Base-by-base conservation (phyloP, 2,329 filamentous ascomycete species). In the Colletotrichum caudatum region DNA sequence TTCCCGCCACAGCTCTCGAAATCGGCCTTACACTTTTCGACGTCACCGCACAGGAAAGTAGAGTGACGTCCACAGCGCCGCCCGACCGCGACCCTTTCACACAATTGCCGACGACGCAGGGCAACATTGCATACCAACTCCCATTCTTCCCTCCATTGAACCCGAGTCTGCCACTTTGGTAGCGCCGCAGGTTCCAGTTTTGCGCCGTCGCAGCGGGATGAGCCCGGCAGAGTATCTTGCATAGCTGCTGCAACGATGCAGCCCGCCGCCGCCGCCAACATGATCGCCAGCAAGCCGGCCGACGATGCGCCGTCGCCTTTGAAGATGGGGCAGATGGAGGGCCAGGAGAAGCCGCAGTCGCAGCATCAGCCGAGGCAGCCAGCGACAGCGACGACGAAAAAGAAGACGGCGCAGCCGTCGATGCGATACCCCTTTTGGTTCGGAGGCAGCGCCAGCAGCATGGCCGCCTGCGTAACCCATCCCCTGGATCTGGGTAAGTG, bases 401-500 rank as follows among this genome's bases (percentile, higher is more conserved):
- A 78, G 68, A 79, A 82, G 76, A 82, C 84, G 77, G 83, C 83
- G 74, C 78, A 79, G 73, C 79, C 76, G 41, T 75, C 83, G 2
- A 80, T 88, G 53, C 83, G 84, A 73, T 95, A 95, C 83, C 93
- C 93, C 12, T 95, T 95, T 82, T 98, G 95, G 96, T 98, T 99
- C 81, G 96, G 96, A 74, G 96, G 96, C 67, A 97, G 94, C 80
- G 94, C 95, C 62, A 96, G 93, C 79, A 97, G 94, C 80, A 92
- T 96, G 86, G 95, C 95, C 48, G 95, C 95, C 56, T 92, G 91
- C 76, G 93, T 97, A 60, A 98, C 95, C 39, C 95, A 98, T 86
- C 95, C 95, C 61, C 86, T 98, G 79, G 95, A 98, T 88, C 87
- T 98, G 74, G 90, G 94, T 97, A 88, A 81, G 92, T 85, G 46